Conservation (phyloP, 768 basidiomycete genomes). For the Dioszegia hungarica region DNA sequence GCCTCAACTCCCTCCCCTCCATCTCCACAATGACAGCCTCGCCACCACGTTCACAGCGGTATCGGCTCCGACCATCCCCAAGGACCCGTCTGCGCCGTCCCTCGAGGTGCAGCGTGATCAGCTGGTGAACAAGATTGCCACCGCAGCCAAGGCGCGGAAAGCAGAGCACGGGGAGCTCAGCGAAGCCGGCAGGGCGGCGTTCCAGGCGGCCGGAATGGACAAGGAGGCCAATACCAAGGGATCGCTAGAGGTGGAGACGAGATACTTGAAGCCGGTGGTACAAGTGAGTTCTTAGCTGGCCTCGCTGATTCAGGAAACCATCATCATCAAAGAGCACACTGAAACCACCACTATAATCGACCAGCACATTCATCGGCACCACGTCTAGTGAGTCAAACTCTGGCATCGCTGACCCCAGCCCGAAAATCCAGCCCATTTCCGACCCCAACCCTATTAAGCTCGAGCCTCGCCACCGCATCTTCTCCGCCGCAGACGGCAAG, state of each 20-base stretch:
- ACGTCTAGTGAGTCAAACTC: conserved; percentile 38
- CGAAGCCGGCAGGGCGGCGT: conserved; percentile 17
- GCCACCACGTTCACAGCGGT: not conserved
- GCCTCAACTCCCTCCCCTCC: not conserved
- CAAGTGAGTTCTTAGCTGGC: conserved; percentile 25
- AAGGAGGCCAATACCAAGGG: conserved; percentile 17
- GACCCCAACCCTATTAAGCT: conserved; percentile 43
- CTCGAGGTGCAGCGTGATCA: conserved; percentile 17
- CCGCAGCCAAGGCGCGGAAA: conserved; percentile 7
- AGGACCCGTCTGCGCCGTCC: not conserved
- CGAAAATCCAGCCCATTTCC: conserved; percentile 44
- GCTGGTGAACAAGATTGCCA: conserved; percentile 19
- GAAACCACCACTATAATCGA: conserved; percentile 35
- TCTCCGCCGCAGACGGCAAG: conserved; percentile 29
- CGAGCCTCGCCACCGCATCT: conserved; percentile 41
- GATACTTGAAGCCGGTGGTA: conserved; percentile 40
- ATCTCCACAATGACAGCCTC: not conserved
- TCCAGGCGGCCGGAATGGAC: conserved; percentile 31
- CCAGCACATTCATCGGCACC: conserved; percentile 43
- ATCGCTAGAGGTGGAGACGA: conserved; percentile 37
- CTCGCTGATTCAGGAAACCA: conserved; percentile 31
- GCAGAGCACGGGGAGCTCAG: conserved; percentile 8
- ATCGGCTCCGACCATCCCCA: too few relatives aligned
- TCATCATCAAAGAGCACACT: conserved; percentile 32
- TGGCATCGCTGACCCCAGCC: conserved; percentile 19